Base-by-base conservation (phyloP, 768 basidiomycete species). In the Leccinellum luteum region DNA sequence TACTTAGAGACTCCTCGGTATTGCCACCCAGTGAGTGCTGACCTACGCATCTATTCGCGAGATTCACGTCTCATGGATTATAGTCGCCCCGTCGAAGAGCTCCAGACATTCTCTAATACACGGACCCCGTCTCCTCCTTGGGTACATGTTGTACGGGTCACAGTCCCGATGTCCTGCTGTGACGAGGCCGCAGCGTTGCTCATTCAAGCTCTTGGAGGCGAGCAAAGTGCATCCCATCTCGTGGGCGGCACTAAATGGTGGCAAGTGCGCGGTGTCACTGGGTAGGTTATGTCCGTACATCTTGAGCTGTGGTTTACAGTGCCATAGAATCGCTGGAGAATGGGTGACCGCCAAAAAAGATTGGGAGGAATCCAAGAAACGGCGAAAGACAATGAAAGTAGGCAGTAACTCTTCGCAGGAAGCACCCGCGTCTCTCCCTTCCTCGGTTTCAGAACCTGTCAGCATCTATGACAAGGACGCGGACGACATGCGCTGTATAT, bases 231-330 rank as follows among this genome's bases (percentile, higher is more conserved):
- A 49, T 81, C 84, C 60, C 80, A 79, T 41, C 69, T 92, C 30
- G 86, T 94, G 4, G 96, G 96, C 12, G 96, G 96, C 1, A 83
- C 85, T 6, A 94, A 95, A 69, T 98, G 96, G 94, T 98, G 96
- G 96, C 95, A 97, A 73, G 93, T 95, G 32, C 86, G 95, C 43
- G 87, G 89, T 19, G 69, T 93, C 48, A 75, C 82, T 52, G 94
- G 94, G 94, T 85, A 75, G 69, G 74, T 75, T 38, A 55, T 55
- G 7, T 57, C 60, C 45, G 25, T 34, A 14, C 30, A 56, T 56
- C 56, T 32, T 57, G 51, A 35, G 27, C n/a, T 55, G 51, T 69
- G 63, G 62, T 55, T 55, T 41, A 53, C 48, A 25, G 51, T 17
- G 13, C 23, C 23, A 59, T 55, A 92, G 93, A 7, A 81, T 96